A percentile compares a stretch with the other conserved stretches of the same genome.
Evolutionary conservation across 106 monocot genomes (phyloP).

Genomic region (Acorus calamus): DNA sequence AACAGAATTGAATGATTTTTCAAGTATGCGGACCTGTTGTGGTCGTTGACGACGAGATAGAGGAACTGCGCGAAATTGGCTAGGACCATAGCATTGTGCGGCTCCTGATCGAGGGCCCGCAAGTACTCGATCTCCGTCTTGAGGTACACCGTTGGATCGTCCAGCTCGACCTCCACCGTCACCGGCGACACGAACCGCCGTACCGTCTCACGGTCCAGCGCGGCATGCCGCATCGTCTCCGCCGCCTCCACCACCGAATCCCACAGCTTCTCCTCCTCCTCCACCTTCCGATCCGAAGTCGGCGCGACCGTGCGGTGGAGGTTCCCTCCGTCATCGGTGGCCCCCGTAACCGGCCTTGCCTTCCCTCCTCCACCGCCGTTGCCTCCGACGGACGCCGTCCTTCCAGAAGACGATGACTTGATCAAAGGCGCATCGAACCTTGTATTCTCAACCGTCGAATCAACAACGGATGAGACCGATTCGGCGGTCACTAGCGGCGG

Average conservation of each 20-base stretch:
- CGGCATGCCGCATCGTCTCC: too few relatives aligned
- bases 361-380: slow-evolving; percentile 16
- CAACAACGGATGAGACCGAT: too few relatives aligned
- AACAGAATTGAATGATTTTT: neutral
- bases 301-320: too few relatives aligned
- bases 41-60: slow-evolving; percentile 41
- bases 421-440: slow-evolving; percentile 8
- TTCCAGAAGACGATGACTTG: slow-evolving; percentile 20
- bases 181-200: neutral
- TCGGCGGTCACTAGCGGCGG: too few relatives aligned
- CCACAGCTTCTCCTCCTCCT: too few relatives aligned
- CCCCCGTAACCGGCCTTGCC: too few relatives aligned
- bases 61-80: slow-evolving; percentile 75
- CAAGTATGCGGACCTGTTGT: slow-evolving; percentile 33
- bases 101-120: slow-evolving; percentile 27
- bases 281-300: too few relatives aligned
- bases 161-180: slow-evolving; percentile 19
- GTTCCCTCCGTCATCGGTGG: too few relatives aligned
- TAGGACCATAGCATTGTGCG: slow-evolving; percentile 42
- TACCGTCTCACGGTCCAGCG: too few relatives aligned
- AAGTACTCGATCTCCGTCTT: slow-evolving; percentile 40
- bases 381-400: slow-evolving; percentile 26
- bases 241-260: too few relatives aligned
- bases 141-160: slow-evolving; percentile 13
- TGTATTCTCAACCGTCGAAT: too few relatives aligned